A percentile compares a stretch with the other conserved stretches of the same genome.
phyloP scores from a whole-genome alignment of 2,329 filamentous ascomycete genomes.

The Hymenotorrendiella dingleyae region DNA sequence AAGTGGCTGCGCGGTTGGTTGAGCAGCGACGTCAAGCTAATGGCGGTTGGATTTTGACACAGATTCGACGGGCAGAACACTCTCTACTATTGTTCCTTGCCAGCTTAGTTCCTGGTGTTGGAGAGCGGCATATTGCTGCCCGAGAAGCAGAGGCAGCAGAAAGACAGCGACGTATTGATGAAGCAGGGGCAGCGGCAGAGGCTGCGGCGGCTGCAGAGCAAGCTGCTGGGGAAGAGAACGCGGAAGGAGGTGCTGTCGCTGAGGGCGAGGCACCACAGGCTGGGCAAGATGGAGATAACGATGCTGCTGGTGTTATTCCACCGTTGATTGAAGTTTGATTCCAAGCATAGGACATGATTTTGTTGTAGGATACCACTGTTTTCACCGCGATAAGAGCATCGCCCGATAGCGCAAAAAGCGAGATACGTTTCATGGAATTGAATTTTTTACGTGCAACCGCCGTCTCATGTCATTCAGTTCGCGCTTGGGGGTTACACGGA shows the following conservation, averaged over 20 bases:
- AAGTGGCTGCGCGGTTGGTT: conserved; percentile 49
- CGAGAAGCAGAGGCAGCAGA: conserved; percentile 29
- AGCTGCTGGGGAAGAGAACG: background rate
- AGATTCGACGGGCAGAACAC: conserved; percentile 50
- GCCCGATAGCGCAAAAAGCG: too few relatives aligned
- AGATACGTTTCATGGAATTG: too few relatives aligned
- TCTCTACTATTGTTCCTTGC: conserved; percentile 58
- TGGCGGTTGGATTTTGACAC: conserved; percentile 43
- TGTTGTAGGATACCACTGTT: too few relatives aligned
- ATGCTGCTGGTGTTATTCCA: too few relatives aligned
- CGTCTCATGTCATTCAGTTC: too few relatives aligned
- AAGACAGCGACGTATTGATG: conserved; percentile 20
- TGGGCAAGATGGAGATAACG: too few relatives aligned
- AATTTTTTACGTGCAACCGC: too few relatives aligned
- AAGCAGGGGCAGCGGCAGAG: conserved; percentile 16
- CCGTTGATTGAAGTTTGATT: too few relatives aligned
- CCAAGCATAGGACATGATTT: too few relatives aligned
- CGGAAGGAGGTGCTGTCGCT: background rate
- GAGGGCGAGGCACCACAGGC: too few relatives aligned
- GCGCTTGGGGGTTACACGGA: too few relatives aligned
- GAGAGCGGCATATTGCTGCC: conserved; percentile 53
- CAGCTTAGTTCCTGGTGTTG: conserved; percentile 60
- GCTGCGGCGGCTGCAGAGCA: conserved; percentile 3
- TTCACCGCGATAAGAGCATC: too few relatives aligned
- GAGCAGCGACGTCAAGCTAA: conserved; percentile 39